Evolutionary conservation across 306 rosid species (phyloP), one percentile per base, ranked within the genome.

Genomic region (Comarum palustre): DNA sequence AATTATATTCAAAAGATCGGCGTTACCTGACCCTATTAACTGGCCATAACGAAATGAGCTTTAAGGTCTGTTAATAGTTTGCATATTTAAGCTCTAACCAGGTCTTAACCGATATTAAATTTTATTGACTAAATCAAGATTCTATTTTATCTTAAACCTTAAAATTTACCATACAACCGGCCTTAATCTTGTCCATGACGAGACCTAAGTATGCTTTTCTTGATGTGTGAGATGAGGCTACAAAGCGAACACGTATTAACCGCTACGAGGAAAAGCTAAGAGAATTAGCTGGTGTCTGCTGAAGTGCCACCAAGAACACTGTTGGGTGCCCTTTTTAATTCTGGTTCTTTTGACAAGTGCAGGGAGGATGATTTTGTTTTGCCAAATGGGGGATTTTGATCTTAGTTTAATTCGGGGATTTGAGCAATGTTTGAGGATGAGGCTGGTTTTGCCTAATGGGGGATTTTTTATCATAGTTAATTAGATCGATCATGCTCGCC

Each of bases 191-290:
- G n/a, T n/a, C n/a, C n/a, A n/a, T n/a, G n/a, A n/a, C n/a, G n/a
- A n/a, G n/a, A n/a, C n/a, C n/a, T n/a, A n/a, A n/a, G n/a, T n/a
- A n/a, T n/a, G n/a, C n/a, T n/a, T n/a, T n/a, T n/a, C n/a, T n/a
- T n/a, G n/a, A n/a, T 29, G 75, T 64, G n/a, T 9, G 4, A 61
- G 41, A 8, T 47, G 84, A 66, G 87, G 84, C 75, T 58, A 58
- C 64, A 27, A 58, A 22, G 12, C 64, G 5, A 5, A 58, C 64
- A 58, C 64, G 89, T 81, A 63, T 71, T 84, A 48, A 67, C 74
- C 82, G 68, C 81, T 61, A 24, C 2, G n/a, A 29, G 0, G 39
- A 15, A 61, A 61, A 61, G 66, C 24, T 31, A 15, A 10, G 66
- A 20, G 34, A 32, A 61, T 61, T 61, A 61, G 43, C 43, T 61